These are phyloP conservation scores for Thermochaetoides thermophila DNA, from an alignment of 495 filamentous ascomycete genomes.

Conservation along the genomic window DNA sequence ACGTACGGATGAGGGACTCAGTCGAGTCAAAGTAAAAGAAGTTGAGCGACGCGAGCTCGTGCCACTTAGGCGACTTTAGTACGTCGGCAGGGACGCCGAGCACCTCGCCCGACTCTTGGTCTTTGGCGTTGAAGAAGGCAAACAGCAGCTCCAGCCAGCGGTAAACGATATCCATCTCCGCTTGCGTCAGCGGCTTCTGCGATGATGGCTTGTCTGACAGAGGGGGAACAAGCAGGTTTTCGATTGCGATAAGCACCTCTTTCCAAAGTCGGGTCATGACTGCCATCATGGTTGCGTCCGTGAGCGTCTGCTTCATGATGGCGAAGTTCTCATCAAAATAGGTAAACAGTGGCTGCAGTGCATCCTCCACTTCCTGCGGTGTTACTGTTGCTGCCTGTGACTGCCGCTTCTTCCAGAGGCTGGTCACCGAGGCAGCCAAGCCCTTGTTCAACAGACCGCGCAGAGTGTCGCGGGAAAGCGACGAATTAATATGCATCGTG, in stretches of 20 bases:
- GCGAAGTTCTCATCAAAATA: slow-evolving; percentile 99
- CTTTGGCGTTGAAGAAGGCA: slow-evolving; percentile 87
- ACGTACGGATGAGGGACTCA: slow-evolving; percentile 79
- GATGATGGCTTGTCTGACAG: slow-evolving; percentile 88
- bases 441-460: slow-evolving; percentile 57
- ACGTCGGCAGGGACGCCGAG: slow-evolving; percentile 81
- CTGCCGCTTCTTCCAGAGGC: slow-evolving; percentile 50
- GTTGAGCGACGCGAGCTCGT: slow-evolving; percentile 86
- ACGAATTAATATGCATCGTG: slow-evolving; percentile 85
- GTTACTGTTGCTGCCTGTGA: slow-evolving; percentile 44
- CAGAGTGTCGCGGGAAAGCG: slow-evolving; percentile 69
- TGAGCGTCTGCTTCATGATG: slow-evolving; percentile 94
- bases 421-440: slow-evolving; percentile 65
- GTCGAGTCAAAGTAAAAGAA: slow-evolving; percentile 98
- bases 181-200: slow-evolving; percentile 72
- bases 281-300: slow-evolving; percentile 81
- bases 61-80: slow-evolving; percentile 92
- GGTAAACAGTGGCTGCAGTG: slow-evolving; percentile 74
- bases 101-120: slow-evolving; percentile 79
- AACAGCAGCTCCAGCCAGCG: slow-evolving; percentile 87
- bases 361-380: slow-evolving; percentile 59
- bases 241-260: slow-evolving; percentile 83
- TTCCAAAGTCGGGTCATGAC: slow-evolving; percentile 99
- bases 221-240: slow-evolving; percentile 81
- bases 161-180: slow-evolving; percentile 90